A percentile compares a stretch with the other conserved stretches of the same genome.
These are phyloP conservation scores for Viola pubescens DNA, from an alignment of 441 rosid species.

Conservation along the genomic window DNA sequence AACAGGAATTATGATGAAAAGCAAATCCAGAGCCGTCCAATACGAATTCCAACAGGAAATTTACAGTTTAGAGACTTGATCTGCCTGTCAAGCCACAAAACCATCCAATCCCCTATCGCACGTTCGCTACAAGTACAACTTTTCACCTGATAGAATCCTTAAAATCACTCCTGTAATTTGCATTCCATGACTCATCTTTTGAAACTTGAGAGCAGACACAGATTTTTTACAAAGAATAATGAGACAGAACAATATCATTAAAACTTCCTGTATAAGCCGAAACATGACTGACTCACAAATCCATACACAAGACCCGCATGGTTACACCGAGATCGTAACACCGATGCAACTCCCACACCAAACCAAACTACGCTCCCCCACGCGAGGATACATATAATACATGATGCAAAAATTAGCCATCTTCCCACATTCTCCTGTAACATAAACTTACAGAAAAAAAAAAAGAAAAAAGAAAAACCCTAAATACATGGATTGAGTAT, in stretches of 20 bases:
- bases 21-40: no score
- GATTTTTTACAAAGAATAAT: neutral
- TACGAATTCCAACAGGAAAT: no score
- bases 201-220: neutral
- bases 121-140: no score
- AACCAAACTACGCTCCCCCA: constrained; percentile 24
- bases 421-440: constrained; percentile 22
- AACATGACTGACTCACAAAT: constrained; percentile 30
- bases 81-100: no score
- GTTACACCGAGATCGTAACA: constrained; percentile 17
- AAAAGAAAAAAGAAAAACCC: constrained; percentile 1
- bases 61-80: no score
- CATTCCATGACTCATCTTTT: no score
- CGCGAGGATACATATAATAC: constrained; percentile 6
- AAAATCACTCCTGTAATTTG: no score
- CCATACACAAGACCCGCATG: constrained; percentile 26
- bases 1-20: no score
- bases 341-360: constrained; percentile 28
- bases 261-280: constrained; percentile 28
- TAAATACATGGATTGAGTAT: constrained; percentile 35
- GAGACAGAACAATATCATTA: constrained; percentile 9
- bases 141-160: no score
- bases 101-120: no score
- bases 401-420: constrained; percentile 26
- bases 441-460: constrained; percentile 16